phyloP scores from a whole-genome alignment of 441 rosid genomes.

The Isatis lusitanica region DNA sequence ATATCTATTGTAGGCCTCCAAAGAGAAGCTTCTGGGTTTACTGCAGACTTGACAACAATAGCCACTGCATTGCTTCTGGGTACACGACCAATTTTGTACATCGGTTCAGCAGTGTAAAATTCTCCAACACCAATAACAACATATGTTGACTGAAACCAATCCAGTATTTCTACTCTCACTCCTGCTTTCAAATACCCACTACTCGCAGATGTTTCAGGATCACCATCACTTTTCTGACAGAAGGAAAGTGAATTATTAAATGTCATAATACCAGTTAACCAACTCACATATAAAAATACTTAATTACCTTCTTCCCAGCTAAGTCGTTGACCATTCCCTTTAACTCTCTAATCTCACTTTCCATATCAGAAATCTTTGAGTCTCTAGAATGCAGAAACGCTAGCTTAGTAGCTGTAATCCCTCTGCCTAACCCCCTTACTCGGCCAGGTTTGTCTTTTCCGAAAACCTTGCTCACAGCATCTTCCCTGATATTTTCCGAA shows the following conservation, averaged over 20 bases:
- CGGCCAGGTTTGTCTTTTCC: too few relatives aligned
- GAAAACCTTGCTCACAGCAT: too few relatives aligned
- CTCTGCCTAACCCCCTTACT: too few relatives aligned
- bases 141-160: neutral
- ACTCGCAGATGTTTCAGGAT: neutral
- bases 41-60: neutral
- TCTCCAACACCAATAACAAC: neutral
- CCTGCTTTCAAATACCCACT: neutral
- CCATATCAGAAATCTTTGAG: neutral
- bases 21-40: too few relatives aligned
- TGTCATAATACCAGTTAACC: neutral
- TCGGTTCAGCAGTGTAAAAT: neutral
- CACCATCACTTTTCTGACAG: neutral
- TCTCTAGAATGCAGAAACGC: neutral
- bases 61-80: neutral
- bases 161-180: neutral
- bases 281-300: too few relatives aligned
- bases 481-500: neutral
- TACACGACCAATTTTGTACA: neutral
- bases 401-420: too few relatives aligned
- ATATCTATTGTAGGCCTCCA: too few relatives aligned
- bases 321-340: neutral
- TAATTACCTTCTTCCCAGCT: neutral
- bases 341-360: neutral
- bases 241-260: too few relatives aligned